These are phyloP conservation scores for Helminthosporium solani DNA, from an alignment of 2,329 filamentous ascomycete species.

Conservation along the genomic window DNA sequence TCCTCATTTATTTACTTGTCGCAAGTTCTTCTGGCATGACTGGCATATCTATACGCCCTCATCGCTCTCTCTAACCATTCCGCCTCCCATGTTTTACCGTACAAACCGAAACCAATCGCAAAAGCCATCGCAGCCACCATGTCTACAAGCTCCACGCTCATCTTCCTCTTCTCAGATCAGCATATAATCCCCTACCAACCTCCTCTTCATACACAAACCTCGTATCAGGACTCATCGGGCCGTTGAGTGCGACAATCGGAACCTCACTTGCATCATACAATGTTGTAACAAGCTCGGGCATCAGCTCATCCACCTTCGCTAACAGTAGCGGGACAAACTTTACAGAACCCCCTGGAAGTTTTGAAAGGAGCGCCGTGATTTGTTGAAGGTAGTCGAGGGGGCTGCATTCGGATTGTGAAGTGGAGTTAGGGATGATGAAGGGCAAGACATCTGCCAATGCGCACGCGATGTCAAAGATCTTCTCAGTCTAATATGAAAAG, in stretches of 20 bases:
- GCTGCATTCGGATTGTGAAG: constrained; percentile 15
- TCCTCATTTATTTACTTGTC: constrained; percentile 60
- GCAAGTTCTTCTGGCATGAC: constrained; percentile 60
- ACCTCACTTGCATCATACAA: constrained; percentile 19
- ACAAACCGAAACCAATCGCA: too few species aligned
- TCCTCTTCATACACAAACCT: constrained; percentile 29
- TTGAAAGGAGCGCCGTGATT: constrained; percentile 17
- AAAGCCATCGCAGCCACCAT: constrained; percentile 56
- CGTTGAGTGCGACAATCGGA: constrained; percentile 8
- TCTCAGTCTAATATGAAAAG: constrained; percentile 19
- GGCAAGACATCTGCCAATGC: constrained; percentile 30
- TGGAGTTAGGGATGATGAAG: constrained; percentile 18
- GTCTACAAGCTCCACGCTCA: not conserved
- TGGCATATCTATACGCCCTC: constrained; percentile 58
- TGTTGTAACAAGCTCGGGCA: constrained; percentile 19
- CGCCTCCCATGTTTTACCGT: too few species aligned
- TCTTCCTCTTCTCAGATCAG: constrained; percentile 16
- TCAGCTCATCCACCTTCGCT: constrained; percentile 27
- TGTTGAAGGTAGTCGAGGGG: constrained; percentile 23
- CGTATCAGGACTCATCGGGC: constrained; percentile 26
- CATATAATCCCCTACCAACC: constrained; percentile 21
- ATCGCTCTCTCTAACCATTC: constrained; percentile 62
- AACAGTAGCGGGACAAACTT: constrained; percentile 31
- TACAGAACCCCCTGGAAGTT: constrained; percentile 22
- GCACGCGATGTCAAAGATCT: constrained; percentile 34